phyloP scores from a whole-genome alignment of 2,329 filamentous ascomycete genomes.

The Scytalidium lignicola region DNA sequence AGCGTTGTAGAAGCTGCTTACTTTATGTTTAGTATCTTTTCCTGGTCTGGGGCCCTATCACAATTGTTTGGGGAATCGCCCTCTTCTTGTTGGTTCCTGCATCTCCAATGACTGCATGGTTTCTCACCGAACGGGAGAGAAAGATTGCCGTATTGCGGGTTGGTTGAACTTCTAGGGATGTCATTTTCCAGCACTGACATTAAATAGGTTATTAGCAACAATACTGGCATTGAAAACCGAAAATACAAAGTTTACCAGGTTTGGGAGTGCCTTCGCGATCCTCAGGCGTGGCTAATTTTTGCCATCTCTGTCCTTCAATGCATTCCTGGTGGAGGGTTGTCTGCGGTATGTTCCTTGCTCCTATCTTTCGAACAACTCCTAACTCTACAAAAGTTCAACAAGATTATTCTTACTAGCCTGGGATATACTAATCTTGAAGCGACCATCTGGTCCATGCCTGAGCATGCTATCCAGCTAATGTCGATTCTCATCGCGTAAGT shows the following conservation, averaged over 20 bases:
- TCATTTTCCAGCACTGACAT: too few species aligned
- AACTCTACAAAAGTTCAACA: constrained; percentile 54
- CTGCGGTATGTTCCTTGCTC: too few species aligned
- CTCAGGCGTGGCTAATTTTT: constrained; percentile 1
- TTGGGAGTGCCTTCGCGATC: constrained; percentile 35
- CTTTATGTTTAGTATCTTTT: too few species aligned
- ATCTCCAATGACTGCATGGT: constrained; percentile 38
- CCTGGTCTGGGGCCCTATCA: too few species aligned
- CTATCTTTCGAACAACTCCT: too few species aligned
- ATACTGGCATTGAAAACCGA: constrained; percentile 46
- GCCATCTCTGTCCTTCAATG: constrained; percentile 35
- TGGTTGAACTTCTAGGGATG: too few species aligned
- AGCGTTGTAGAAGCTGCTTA: constrained; percentile 52
- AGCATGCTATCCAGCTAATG: not conserved
- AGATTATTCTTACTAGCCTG: constrained; percentile 12
- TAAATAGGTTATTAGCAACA: too few species aligned
- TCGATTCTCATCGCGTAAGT: not conserved
- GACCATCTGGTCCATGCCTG: not conserved
- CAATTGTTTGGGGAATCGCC: constrained; percentile 34
- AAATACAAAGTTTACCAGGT: constrained; percentile 44
- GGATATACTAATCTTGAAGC: not conserved
- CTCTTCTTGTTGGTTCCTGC: constrained; percentile 39
- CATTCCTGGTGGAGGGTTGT: constrained; percentile 47
- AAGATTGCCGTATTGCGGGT: constrained; percentile 44
- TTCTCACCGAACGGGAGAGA: constrained; percentile 32